These are phyloP conservation scores for Polyporus arcularius DNA, from an alignment of 768 basidiomycete genomes.

Conservation along the genomic window DNA sequence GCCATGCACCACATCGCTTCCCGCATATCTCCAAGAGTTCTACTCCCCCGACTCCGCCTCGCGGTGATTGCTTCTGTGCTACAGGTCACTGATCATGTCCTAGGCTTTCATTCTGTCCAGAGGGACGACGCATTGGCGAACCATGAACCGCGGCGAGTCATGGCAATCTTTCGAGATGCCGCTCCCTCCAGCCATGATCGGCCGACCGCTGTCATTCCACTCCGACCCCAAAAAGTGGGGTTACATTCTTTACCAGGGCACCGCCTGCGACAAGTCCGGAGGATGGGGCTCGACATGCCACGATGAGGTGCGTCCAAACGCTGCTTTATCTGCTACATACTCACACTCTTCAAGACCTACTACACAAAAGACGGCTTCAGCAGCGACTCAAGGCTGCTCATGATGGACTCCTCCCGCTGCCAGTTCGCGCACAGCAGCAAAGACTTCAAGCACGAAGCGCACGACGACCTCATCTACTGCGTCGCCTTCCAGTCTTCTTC, in stretches of 20 bases:
- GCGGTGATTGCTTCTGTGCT: too few relatives aligned
- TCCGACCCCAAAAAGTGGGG: conserved; percentile 70
- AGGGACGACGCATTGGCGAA: conserved; percentile 79
- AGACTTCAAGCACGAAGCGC: conserved; percentile 79
- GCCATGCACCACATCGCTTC: too few relatives aligned
- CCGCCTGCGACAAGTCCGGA: conserved; percentile 48
- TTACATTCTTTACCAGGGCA: conserved; percentile 80
- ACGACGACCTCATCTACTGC: conserved; percentile 81
- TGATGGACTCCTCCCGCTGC: conserved; percentile 75
- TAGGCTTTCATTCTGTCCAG: conserved; percentile 88
- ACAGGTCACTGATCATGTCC: too few relatives aligned
- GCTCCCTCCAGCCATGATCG: conserved; percentile 54
- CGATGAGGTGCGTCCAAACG: conserved; percentile 59
- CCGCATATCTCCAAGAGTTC: too few relatives aligned
- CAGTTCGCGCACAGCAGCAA: conserved; percentile 87
- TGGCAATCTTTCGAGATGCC: conserved; percentile 84
- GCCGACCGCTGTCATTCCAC: conserved; percentile 83
- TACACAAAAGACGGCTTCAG: conserved; percentile 87
- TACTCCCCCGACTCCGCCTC: too few relatives aligned
- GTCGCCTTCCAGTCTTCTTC: conserved; percentile 76
- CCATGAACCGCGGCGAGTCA: conserved; percentile 82
- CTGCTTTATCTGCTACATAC: background rate
- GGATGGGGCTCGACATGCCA: conserved; percentile 63
- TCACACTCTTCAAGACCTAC: conserved; percentile 60
- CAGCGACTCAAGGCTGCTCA: conserved; percentile 55